Base-by-base conservation (phyloP, 805 yeast species). In the Yamadazyma akitaensis region DNA sequence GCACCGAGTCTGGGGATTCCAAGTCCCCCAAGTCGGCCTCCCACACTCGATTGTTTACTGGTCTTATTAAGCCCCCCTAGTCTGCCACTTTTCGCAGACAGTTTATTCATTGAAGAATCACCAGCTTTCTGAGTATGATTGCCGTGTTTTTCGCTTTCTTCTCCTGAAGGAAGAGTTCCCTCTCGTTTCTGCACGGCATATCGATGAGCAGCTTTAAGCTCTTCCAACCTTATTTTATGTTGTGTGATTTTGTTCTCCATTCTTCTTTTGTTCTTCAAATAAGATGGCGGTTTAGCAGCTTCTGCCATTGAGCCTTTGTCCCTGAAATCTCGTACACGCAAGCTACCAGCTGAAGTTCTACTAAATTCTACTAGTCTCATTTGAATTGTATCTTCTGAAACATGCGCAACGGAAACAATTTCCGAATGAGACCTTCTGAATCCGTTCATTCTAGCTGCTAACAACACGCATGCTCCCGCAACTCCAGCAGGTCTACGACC, bases 401-500 rank as follows among this genome's bases (percentile, higher is more conserved):
- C 91, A 62, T 89, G 96, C 1, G 98, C 92, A 7, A 94, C 94
- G 0, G 95, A 92, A 14, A 92, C 97, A 44, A 94, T 85, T 62
- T 95, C 98, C 0, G 91, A 79, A 63, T 92, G 96, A 2, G 96
- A 84, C 59, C 98, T 76, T 60, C 97, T 77, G 62, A 87, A 84
- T 60, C 91, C 91, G 67, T 94, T 94, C 98, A 94, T 95, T 65
- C 99, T 78, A 2, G 97, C 94, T 0, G 99, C 99, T 42, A 94
- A 68, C 38, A 95, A 63, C 1, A 94, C 73, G 65, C 97, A 90
- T 0, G 99, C 99, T 18, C 98, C 99, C 0, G 99, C 99, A 44
- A 94, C 81, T 58, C 99, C 99, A 0, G 99, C 98, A 0, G 99
- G 99, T 51, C 98, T 76, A 61, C 99, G 79, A 21, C 99, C 99